Percentiles rank a stretch among this genome's conserved stretches.
phyloP scores from a whole-genome alignment of 192 early-diverging fungal genomes.

The Pilaira anomala region DNA sequence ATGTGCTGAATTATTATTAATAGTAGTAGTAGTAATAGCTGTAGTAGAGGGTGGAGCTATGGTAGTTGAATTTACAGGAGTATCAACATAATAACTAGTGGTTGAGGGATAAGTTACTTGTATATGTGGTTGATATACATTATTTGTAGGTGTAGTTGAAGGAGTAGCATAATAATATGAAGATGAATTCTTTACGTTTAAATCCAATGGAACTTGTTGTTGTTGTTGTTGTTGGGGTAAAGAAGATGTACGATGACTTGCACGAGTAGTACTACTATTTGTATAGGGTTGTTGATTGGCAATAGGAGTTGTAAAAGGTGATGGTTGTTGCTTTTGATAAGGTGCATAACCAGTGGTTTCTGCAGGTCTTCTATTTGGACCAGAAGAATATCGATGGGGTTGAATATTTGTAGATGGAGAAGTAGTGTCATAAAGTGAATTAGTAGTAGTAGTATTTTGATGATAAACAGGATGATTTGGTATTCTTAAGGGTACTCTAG shows the following conservation, averaged over 20 bases:
- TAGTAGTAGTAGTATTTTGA: neutral
- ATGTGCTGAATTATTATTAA: too few species aligned
- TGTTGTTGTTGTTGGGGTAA: constrained; percentile 10
- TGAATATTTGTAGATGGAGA: too few species aligned
- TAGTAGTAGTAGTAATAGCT: too few species aligned
- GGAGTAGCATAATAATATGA: neutral
- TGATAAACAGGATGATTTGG: constrained; percentile 1
- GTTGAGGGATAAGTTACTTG: neutral
- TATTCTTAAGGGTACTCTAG: constrained; percentile 18
- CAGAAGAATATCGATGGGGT: too few species aligned
- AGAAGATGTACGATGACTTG: constrained; percentile 10
- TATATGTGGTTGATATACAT: neutral
- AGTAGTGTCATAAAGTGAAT: neutral
- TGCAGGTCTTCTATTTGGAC: constrained; percentile 7
- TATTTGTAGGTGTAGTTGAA: neutral
- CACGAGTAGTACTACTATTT: neutral
- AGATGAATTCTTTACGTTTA: neutral
- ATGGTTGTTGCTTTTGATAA: constrained; percentile 7
- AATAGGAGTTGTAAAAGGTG: neutral
- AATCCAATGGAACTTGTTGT: neutral
- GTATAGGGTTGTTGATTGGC: neutral
- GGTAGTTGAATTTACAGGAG: too few species aligned
- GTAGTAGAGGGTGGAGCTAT: too few species aligned
- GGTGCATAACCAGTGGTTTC: constrained; percentile 3
- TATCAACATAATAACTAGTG: too few species aligned